Percentiles rank a stretch among this genome's conserved stretches.
Evolutionary conservation across 164 flowering plant genomes (phyloP).

Genomic region (Malania oleifera): DNA sequence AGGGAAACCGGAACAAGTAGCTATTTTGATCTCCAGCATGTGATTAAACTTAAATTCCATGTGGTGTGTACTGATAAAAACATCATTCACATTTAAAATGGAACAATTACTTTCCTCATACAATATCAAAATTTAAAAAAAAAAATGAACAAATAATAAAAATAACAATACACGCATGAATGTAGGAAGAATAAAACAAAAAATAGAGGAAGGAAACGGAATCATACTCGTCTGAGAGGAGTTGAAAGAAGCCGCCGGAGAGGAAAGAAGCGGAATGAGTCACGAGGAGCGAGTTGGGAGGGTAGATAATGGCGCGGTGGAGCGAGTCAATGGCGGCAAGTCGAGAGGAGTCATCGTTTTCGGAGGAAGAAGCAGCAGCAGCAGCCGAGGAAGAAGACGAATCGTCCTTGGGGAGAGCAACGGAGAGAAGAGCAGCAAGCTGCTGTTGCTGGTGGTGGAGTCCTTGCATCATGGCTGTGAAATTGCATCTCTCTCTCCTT

Average conservation of each 20-base stretch:
- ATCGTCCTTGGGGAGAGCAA: constrained; percentile 61
- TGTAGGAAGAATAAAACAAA: neutral
- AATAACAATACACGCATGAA: neutral
- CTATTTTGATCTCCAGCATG: too few relatives aligned
- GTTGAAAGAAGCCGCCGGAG: constrained; percentile 75
- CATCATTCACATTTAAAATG: too few relatives aligned
- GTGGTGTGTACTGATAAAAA: too few relatives aligned
- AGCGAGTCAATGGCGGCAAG: constrained; percentile 74
- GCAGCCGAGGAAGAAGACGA: constrained; percentile 22
- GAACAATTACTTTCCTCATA: too few relatives aligned
- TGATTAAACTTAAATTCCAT: too few relatives aligned
- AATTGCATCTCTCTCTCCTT: constrained; percentile 11
- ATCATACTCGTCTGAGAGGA: constrained; percentile 75
- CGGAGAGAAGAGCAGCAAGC: constrained; percentile 73
- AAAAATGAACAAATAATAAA: neutral
- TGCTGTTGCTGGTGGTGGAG: constrained; percentile 88
- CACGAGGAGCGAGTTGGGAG: constrained; percentile 76
- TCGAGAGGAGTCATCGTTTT: constrained; percentile 49
- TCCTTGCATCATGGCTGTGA: constrained; percentile 69
- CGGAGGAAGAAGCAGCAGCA: constrained; percentile 24
- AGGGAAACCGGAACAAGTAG: too few relatives aligned
- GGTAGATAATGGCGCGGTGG: constrained; percentile 73
- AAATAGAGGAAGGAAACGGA: neutral
- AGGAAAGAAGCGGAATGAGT: constrained; percentile 83
- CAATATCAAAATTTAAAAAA: too few relatives aligned